A percentile compares a stretch with the other conserved stretches of the same genome.
These are phyloP conservation scores for Monilinia fructigena DNA, from an alignment of 2,329 filamentous ascomycete genomes.

Conservation along the genomic window DNA sequence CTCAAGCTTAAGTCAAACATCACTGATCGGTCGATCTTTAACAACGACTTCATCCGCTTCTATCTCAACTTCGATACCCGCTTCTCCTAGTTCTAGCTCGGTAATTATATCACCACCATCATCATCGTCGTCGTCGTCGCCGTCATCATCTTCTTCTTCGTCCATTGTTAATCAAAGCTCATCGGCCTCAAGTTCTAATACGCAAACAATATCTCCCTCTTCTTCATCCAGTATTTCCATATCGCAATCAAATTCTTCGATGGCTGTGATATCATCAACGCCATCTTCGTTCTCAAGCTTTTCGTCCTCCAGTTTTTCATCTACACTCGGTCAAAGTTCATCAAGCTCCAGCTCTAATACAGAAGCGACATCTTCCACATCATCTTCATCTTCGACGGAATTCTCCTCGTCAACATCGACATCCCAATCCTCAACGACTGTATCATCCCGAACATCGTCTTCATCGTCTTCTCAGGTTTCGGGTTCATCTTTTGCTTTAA, in stretches of 20 bases:
- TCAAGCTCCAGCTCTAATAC: background rate
- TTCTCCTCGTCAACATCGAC: background rate
- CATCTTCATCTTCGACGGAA: background rate
- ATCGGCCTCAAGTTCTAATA: background rate
- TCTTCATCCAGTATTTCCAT: background rate
- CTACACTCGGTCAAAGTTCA: background rate
- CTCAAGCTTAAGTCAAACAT: background rate
- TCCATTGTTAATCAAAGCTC: background rate
- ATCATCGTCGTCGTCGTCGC: background rate
- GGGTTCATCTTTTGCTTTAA: background rate
- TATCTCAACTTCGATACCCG: background rate
- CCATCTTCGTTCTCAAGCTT: background rate
- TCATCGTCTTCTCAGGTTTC: background rate
- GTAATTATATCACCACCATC: background rate
- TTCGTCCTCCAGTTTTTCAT: background rate
- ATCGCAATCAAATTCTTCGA: background rate
- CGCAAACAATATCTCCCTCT: background rate
- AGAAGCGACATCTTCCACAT: background rate
- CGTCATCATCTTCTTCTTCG: background rate
- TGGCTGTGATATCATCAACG: background rate
- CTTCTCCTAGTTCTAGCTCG: background rate
- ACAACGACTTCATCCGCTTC: background rate
- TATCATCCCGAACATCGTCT: background rate
- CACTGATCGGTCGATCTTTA: background rate
- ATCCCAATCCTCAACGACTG: background rate